Base-by-base conservation (phyloP, 192 early-diverging fungal genomes). In the Rhizoclosmatium globosum region DNA sequence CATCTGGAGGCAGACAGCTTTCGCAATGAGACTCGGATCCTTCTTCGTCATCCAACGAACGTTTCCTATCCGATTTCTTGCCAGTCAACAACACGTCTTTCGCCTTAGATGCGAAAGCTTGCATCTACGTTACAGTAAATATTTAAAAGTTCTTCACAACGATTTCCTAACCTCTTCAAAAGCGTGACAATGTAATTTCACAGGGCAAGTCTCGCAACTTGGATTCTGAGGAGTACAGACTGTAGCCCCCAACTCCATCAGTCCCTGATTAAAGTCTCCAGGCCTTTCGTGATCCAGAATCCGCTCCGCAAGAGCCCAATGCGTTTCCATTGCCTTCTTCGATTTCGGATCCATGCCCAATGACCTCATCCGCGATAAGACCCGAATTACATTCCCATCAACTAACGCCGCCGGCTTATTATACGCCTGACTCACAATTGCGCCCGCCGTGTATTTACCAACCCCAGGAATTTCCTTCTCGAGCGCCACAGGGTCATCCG, bases 161-260 rank as follows among this genome's bases (percentile, higher is more conserved):
- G 31, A 31, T 31, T 31, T 31, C 31, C 31, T 31, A 76, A 91
- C 87, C 83, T 93, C 92, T 47, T 83, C 84, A 76, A 79, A 87
- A 2, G 92, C 94, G 15, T 65, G 71, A 79, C 94, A 95, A 42
- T 84, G 74, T 31, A 78, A 73, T 43, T 83, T 73, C 0, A 95
- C 67, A 2, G 93, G 93, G 82, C 94, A 95, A 6, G 73, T 68
- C 11, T 57, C 78, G 80, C 94, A 95, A 38, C 80, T 71, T 38
- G 92, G 93, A 31, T 88, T 88, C 66, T 83, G 83, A 1, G 93
- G 93, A 2, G 90, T 92, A 80, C 94, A 95, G 3, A 95, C 78
- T 6, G 85, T 87, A 1, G 94, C 91, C 0, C 94, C 94, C 3
- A 94, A 81, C 82, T 95, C 94, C 94, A 95, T 95, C 61, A 95